Evolutionary conservation across 192 early-diverging fungal genomes (phyloP).

Genomic region (Coemansia erecta): DNA sequence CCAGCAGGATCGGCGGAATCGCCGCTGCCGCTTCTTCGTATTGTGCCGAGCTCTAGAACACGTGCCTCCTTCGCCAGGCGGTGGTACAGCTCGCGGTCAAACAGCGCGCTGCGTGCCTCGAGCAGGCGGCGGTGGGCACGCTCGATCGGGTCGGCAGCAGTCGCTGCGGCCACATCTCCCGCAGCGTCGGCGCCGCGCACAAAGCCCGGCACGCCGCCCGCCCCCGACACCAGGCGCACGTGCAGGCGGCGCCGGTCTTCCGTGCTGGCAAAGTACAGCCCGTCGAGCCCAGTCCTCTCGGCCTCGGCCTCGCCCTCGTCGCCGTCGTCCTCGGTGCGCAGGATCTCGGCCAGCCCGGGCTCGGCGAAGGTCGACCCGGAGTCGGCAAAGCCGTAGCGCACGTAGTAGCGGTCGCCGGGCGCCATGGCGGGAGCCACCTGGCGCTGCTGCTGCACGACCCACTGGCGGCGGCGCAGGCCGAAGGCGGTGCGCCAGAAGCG

Average conservation of each 20-base stretch:
- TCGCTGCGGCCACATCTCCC: neutral
- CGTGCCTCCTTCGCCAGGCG: slow-evolving; percentile 46
- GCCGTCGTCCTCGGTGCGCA: slow-evolving; percentile 16
- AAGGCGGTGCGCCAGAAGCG: slow-evolving; percentile 46
- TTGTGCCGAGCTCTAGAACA: slow-evolving; percentile 39
- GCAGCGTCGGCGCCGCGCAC: neutral
- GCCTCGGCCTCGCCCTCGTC: neutral
- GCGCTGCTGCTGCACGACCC: slow-evolving; percentile 39
- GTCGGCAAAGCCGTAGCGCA: slow-evolving; percentile 33
- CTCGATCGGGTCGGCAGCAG: slow-evolving; percentile 12
- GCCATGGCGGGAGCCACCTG: slow-evolving; percentile 8
- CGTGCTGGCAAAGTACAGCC: slow-evolving; percentile 15
- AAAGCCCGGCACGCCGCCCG: neutral
- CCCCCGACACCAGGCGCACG: slow-evolving; percentile 4
- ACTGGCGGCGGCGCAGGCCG: slow-evolving; percentile 31
- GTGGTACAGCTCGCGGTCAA: slow-evolving; percentile 48
- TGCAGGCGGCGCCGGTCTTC: slow-evolving; percentile 14
- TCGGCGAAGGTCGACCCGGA: slow-evolving; percentile 27
- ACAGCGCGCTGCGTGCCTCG: slow-evolving; percentile 15
- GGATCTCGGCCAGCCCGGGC: slow-evolving; percentile 36
- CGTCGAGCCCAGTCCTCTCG: neutral
- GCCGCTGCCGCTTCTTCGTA: slow-evolving; percentile 11
- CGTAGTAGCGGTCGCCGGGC: slow-evolving; percentile 34
- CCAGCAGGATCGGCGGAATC: neutral
- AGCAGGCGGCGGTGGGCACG: slow-evolving; percentile 26